phyloP scores from a whole-genome alignment of 768 basidiomycete genomes.

The Mycena olivaceomarginata region DNA sequence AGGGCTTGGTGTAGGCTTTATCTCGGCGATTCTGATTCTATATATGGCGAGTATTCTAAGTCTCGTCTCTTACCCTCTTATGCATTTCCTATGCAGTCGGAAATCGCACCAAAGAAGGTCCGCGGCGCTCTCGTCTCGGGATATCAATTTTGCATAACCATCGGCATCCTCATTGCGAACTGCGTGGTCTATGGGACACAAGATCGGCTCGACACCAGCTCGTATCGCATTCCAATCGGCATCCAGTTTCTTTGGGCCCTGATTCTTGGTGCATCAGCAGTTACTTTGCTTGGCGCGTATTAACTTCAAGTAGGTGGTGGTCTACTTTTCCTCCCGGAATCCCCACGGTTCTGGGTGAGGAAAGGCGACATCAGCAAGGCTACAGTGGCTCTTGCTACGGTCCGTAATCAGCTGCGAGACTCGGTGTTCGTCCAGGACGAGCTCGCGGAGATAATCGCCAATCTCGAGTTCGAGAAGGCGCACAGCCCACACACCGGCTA shows the following conservation, averaged over 20 bases:
- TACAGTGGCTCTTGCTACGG: too few relatives aligned
- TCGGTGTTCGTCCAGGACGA: conserved; percentile 66
- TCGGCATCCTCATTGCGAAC: conserved; percentile 84
- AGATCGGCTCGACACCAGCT: conserved; percentile 64
- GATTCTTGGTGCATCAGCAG: conserved; percentile 70
- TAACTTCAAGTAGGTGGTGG: too few relatives aligned
- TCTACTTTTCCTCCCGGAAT: too few relatives aligned
- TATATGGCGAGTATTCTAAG: not conserved
- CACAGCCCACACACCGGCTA: too few relatives aligned
- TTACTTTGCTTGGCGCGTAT: too few relatives aligned
- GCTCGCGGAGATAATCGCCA: conserved; percentile 45
- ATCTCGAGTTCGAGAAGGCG: conserved; percentile 62
- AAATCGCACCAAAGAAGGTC: conserved; percentile 59
- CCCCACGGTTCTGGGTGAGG: too few relatives aligned
- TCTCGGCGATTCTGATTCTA: not conserved
- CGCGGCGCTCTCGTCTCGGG: conserved; percentile 82
- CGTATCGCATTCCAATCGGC: conserved; percentile 83
- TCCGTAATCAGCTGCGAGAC: too few relatives aligned
- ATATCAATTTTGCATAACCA: conserved; percentile 85
- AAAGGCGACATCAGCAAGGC: too few relatives aligned
- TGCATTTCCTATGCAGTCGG: conserved; percentile 30
- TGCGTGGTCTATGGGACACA: conserved; percentile 84
- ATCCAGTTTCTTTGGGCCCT: conserved; percentile 89
- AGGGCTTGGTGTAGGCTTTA: conserved; percentile 81
- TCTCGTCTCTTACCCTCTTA: not conserved